phyloP scores from a whole-genome alignment of 139 green algal genomes.

The Chlamydomonas sphaeroides region DNA sequence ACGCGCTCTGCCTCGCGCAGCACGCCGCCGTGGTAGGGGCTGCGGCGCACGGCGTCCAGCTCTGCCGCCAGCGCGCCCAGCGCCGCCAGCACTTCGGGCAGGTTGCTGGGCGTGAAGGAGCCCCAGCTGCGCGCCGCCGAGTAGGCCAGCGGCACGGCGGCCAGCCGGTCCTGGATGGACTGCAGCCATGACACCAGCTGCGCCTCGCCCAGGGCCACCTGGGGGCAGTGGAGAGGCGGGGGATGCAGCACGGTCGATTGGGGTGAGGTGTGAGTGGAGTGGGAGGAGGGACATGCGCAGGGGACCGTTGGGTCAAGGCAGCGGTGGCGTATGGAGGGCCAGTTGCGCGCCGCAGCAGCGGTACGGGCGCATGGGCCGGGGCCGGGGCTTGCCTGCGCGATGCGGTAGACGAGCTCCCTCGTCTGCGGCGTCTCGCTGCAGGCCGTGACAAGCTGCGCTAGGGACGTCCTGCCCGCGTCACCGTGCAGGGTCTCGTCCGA shows the following conservation, averaged over 20 bases:
- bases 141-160: slow-evolving; percentile 23
- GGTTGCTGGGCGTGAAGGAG: slow-evolving; percentile 50
- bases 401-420: slow-evolving; percentile 19
- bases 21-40: slow-evolving; percentile 44
- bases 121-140: slow-evolving; percentile 20
- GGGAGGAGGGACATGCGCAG: background rate
- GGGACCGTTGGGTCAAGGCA: too few species aligned
- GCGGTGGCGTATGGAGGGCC: too few species aligned
- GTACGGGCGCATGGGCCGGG: too few species aligned
- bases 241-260: too few species aligned
- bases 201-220: slow-evolving; percentile 40
- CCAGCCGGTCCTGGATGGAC: slow-evolving; percentile 29
- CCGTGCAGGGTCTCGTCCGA: background rate
- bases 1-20: slow-evolving; percentile 37
- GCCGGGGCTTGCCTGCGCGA: too few species aligned
- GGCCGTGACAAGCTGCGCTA: slow-evolving; percentile 48
- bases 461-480: slow-evolving; percentile 15
- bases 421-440: slow-evolving; percentile 41
- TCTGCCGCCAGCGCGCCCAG: slow-evolving; percentile 22
- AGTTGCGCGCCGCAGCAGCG: too few species aligned
- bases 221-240: too few species aligned
- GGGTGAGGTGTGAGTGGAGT: too few species aligned
- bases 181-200: slow-evolving; percentile 26
- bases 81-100: slow-evolving; percentile 40
- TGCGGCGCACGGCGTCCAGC: slow-evolving; percentile 33